Base-by-base conservation (phyloP, 192 early-diverging fungal genomes). In the Entophlyctis luteolus region DNA sequence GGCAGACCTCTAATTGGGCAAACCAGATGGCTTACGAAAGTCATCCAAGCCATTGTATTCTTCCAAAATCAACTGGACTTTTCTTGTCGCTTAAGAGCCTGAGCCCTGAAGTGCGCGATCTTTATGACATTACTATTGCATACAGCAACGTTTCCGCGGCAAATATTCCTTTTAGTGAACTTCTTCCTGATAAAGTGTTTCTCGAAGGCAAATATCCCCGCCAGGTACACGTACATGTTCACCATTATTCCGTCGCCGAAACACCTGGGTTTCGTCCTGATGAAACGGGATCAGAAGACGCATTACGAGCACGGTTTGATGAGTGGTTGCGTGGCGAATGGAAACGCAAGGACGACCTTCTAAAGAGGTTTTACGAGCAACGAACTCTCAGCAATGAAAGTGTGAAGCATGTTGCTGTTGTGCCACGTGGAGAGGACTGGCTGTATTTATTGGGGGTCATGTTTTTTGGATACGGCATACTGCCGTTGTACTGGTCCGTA, bases 101-200 rank as follows among this genome's bases (percentile, higher is more conserved):
- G 95, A 35, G 81, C 80, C 6, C 79, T 79, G 48, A 76, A 84
- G 3, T 75, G 89, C 22, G 78, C 86, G 36, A 88, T 90, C 39
- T 98, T 14, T 94, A 89, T 62, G 94, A 98, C 72, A 59, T 94
- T 4, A 94, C 96, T 2, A 83, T 98, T 14, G 96, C 90, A 10
- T 93, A 93, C 62, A 45, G 10, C 12, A 91, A 92, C 0, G 72
- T 96, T 14, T 72, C 75, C 20, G 69, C 76, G 22, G 55, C 38
- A 5, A 65, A 92, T 59, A 87, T 90, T 54, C 92, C 93, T 0
- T 90, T 94, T 62, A 88, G 93, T 48, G 80, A 88, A 56, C 94
- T 93, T 65, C 89, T 87, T 2, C 71, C 95, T 4, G 79, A 84
- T 63, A 81, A 86, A 53, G 83, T 91, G 60, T 96, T 91, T 50